Percentiles rank a stretch among this genome's conserved stretches.
phyloP scores from a whole-genome alignment of 345 rosid genomes.

The Eucalyptus erythrocorys region DNA sequence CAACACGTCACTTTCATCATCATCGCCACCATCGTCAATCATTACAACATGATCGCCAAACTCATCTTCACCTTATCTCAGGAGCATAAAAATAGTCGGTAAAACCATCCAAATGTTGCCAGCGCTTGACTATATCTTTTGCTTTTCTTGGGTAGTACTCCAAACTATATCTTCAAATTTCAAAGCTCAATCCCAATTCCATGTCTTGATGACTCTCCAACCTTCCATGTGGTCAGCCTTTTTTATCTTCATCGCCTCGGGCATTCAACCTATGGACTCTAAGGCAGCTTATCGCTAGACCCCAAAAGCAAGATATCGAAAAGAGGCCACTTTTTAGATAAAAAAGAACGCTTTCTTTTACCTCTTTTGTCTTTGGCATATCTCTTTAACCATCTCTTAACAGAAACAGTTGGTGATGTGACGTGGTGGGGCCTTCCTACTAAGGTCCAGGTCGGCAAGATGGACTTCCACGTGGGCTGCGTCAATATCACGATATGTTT shows the following conservation, averaged over 20 bases:
- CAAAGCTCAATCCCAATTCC: not conserved
- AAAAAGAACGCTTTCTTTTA: not conserved
- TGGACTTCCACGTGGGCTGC: not conserved
- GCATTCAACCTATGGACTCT: not conserved
- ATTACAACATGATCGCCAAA: not conserved
- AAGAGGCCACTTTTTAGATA: not conserved
- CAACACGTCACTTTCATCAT: not conserved
- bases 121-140: not conserved
- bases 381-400: slow-evolving; percentile 2
- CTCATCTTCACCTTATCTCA: not conserved
- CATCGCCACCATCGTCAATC: not conserved
- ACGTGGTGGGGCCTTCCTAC: not conserved
- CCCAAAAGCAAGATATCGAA: not conserved
- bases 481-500: not conserved
- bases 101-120: not conserved
- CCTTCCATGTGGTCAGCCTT: not conserved
- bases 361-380: not conserved
- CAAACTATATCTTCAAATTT: not conserved
- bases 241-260: not conserved
- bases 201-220: not conserved
- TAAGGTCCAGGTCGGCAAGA: not conserved
- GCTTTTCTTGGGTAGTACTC: not conserved
- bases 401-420: slow-evolving; percentile 7
- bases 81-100: not conserved
- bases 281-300: not conserved